A percentile compares a stretch with the other conserved stretches of the same genome.
Evolutionary conservation across 352 stramenopile species (phyloP).

Genomic region (Phytophthora vignae): DNA sequence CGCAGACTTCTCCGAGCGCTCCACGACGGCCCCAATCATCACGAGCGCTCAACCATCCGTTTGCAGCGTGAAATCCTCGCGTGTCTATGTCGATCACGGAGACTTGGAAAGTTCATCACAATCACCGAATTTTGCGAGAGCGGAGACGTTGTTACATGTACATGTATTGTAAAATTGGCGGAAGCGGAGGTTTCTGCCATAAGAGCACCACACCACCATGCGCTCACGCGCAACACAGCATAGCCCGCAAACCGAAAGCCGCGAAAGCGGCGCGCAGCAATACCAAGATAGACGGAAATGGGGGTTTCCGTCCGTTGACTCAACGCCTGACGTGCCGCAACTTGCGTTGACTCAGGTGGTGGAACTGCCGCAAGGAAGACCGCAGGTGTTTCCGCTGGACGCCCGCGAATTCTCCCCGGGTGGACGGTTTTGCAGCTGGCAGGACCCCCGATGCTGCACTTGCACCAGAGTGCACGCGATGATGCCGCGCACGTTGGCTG

Average conservation of each 20-base stretch:
- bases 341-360: neutral
- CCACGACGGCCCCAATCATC: conserved; percentile 11
- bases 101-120: conserved; percentile 12
- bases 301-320: neutral
- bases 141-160: neutral
- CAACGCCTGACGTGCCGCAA: neutral
- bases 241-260: neutral
- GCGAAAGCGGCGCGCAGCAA: no score
- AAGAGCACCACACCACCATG: neutral
- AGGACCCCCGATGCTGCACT: no score
- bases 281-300: neutral
- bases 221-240: neutral
- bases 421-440: conserved; percentile 4
- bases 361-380: neutral
- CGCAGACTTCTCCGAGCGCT: conserved; percentile 22
- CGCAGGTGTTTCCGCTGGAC: neutral
- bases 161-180: neutral
- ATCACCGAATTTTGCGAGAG: conserved; percentile 3
- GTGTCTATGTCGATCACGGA: conserved; percentile 17
- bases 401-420: neutral
- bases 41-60: conserved; percentile 12
- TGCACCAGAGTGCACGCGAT: no score
- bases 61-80: conserved; percentile 6
- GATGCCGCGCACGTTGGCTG: neutral
- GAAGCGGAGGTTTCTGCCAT: neutral